Evolutionary conservation across 1,139 yeast species (phyloP), one percentile per base, ranked within the genome.

Genomic region (Debaryomyces subglobosus): DNA sequence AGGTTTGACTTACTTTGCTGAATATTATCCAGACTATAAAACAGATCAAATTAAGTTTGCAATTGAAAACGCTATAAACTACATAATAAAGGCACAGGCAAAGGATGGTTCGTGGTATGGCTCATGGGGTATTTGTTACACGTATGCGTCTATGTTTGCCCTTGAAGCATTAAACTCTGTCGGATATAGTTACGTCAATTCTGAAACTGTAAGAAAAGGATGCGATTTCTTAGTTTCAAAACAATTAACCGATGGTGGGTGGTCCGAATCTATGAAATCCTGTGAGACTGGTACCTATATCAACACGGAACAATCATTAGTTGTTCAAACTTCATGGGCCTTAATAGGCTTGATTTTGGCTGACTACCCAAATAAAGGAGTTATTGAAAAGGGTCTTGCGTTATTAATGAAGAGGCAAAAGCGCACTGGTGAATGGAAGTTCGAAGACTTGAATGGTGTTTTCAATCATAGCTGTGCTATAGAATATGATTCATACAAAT

Each of bases 121-220:
- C 1, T 85, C 92, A 39, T 95, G 99, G 99, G 99, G 99, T 39
- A 86, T 95, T 9, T 95, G 99, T 63, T 91, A 80, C 63, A 89
- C 97, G 0, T 95, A 95, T 68, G 98, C 99, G 0, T 88, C 94
- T 1, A 95, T 95, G 99, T 95, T 95, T 79, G 99, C 99, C 0
- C 69, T 94, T 29, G 99, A 95, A 60, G 98, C 99, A 0, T 74
- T 94, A 46, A 73, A 82, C 36, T 81, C 95, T 2, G 86, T 86
- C 23, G 89, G 86, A 1, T 78, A 78, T 51, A 72, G 65, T 2
- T 94, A 90, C 62, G 63, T 60, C 1, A 89, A 86, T 59, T 82
- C 86, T 33, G 79, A 73, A 5, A 67, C 74, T 2, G 96, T 89
- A 6, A 72, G 74, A 42, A 79, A 71, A 56, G 99, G 96, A 0